Evolutionary conservation across 1,284 basidiomycete species (phyloP), one percentile per base, ranked within the genome.

Genomic region (Marasmius oreades): DNA sequence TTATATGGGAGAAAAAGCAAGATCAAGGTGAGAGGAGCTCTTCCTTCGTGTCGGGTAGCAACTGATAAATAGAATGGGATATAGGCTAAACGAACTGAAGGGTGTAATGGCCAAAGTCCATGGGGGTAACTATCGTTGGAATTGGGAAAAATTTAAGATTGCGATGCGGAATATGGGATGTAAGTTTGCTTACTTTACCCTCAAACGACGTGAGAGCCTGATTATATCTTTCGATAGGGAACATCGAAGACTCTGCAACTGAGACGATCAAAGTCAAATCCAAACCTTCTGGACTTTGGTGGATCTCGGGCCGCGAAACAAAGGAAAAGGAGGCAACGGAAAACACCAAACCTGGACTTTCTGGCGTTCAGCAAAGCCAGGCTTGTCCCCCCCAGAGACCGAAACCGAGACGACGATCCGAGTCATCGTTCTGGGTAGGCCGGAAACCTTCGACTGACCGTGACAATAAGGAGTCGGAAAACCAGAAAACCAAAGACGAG

Each of bases 101-200:
- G 77, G 77, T 26, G 86, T 90, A 58, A 80, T 90, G 74, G 73
- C 77, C 51, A 81, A 86, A 66, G 81, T 90, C 63, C 80, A 90
- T 58, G 87, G 86, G 7, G 85, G 86, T 18, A 84, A 81, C 63
- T 89, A 89, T 64, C 75, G 80, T 39, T 90, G 88, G 88, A 85
- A 79, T 59, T 90, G 88, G 88, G 86, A 88, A 73, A 85, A 82
- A 61, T 90, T 86, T 73, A 83, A 80, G 71, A 76, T 86, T 52
- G 88, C 88, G 3, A 85, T 90, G 81, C 71, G 77, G 53, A 90
- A 82, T 66, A 87, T 90, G 85, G 86, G 86, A 53, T 90, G 88
- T 90, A 64, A 70, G 88, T 80, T 26, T 5, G 36, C 53, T 55
- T 8, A 47, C 37, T 55, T 23, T 33, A 59, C 50, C n/a, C 20